Evolutionary conservation across 2,329 filamentous ascomycete species (phyloP).

Genomic region (Sporothrix sp.): DNA sequence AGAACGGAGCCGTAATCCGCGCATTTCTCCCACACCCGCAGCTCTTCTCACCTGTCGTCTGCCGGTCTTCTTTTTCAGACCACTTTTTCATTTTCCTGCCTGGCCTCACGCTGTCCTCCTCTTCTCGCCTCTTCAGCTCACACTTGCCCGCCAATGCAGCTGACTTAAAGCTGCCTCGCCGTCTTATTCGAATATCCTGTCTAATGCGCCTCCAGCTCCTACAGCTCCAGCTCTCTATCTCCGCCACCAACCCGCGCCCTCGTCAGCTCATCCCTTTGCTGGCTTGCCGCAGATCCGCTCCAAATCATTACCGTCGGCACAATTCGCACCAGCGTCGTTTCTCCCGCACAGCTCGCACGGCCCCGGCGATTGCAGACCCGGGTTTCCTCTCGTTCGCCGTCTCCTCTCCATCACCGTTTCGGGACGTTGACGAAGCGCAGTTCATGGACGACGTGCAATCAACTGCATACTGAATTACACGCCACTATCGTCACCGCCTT

Average conservation of each 20-base stretch:
- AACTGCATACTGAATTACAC: neutral
- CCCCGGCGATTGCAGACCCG: neutral
- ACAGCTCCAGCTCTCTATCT: conserved; percentile 19
- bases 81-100: neutral
- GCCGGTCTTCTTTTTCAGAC: neutral
- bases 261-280: conserved; percentile 1
- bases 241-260: conserved; percentile 13
- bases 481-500: conserved; percentile 15
- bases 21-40: neutral
- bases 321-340: conserved; percentile 24
- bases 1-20: conserved; percentile 5
- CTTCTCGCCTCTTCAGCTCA: neutral
- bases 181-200: neutral
- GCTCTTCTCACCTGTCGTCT: neutral
- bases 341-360: conserved; percentile 5
- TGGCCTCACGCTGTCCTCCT: neutral
- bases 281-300: neutral
- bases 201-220: conserved; percentile 20
- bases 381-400: neutral
- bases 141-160: no score
- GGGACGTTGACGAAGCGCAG: neutral
- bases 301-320: conserved; percentile 1
- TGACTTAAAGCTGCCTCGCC: neutral
- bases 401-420: conserved; percentile 9
- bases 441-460: neutral